phyloP scores from a whole-genome alignment of 2,329 filamentous ascomycete species.

The Xylariales sp. region DNA sequence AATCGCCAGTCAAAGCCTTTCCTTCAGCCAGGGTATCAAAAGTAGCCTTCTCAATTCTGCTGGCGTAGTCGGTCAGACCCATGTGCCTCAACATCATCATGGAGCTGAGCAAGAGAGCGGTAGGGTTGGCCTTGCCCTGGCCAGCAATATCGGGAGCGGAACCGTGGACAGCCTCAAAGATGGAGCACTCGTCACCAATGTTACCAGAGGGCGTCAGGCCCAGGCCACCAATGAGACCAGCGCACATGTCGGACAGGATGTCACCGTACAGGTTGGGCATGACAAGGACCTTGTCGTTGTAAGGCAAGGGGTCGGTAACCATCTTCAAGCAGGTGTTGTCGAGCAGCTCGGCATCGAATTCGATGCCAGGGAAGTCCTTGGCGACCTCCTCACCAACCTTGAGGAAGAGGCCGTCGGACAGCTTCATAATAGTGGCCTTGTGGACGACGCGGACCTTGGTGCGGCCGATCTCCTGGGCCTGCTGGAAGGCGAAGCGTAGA shows the following conservation, averaged over 20 bases:
- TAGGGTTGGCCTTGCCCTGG: conserved; percentile 95
- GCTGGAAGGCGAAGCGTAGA: conserved; percentile 96
- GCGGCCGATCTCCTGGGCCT: conserved; percentile 88
- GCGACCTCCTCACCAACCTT: conserved; percentile 78
- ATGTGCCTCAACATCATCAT: conserved; percentile 99
- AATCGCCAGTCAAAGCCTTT: conserved; percentile 91
- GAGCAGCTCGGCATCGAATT: conserved; percentile 96
- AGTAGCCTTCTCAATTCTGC: conserved; percentile 87
- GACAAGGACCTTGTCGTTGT: conserved; percentile 99
- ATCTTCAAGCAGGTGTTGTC: conserved; percentile 99
- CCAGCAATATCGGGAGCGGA: conserved; percentile 95
- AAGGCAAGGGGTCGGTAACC: conserved; percentile 90
- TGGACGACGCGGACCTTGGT: conserved; percentile 97
- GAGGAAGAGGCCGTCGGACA: conserved; percentile 98
- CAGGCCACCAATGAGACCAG: conserved; percentile 94
- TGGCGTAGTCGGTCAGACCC: conserved; percentile 79
- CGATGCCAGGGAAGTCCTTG: conserved; percentile 93
- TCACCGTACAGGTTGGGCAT: conserved; percentile 97
- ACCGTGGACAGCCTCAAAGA: conserved; percentile 99
- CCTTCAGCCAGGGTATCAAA: conserved; percentile 95
- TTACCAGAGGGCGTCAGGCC: conserved; percentile 97
- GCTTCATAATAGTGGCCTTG: conserved; percentile 99
- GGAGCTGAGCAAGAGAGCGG: conserved; percentile 87
- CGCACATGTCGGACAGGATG: conserved; percentile 99
- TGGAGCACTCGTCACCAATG: conserved; percentile 98